Base-by-base conservation (phyloP, 306 rosid genomes). In the Dalbergia cochinchinensis region DNA sequence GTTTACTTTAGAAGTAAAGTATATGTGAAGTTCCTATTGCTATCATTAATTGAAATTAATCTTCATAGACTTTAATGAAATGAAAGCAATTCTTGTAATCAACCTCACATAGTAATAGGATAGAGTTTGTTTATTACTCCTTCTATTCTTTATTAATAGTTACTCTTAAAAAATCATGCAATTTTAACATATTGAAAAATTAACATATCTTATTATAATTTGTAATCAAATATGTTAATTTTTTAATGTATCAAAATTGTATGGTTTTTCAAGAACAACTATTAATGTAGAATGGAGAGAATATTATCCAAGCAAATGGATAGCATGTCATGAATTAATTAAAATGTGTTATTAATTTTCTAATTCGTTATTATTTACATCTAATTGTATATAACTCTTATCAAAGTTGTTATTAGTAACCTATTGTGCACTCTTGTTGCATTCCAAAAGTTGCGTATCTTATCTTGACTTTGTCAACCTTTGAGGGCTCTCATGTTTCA, bases 401-500 rank as follows among this genome's bases (percentile, higher is more conserved):
- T 50, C n/a, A 15, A 57, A 22, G 11, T 18, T 10, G 39, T 4
- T 22, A 22, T 50, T 50, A 50, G 39, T 20, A 60, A 5, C 39
- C 31, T 16, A 26, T 22, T 26, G 74, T 11, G 1, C 33, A 8
- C 20, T 31, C 69, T 47, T 74, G 18, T 50, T 1, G 22, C 58
- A 5, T 8, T 16, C 5, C 4, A 50, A 12, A 53, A 47, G 53
- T 47, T 47, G 53, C 12, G 18, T 54, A 19, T 4, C 10, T 62
- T 57, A 19, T 4, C 11, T 62, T 57, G 22, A 45, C 13, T 54
- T 80, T 3, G 48, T 79, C 65, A 80, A 50, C 48, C 63, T 57
- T 57, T 63, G 20, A 11, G 41, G 48, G 15, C 13, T 42, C 16
- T 4, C 42, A 42, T 22, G 59, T 59, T 59, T 39, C 65, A 41